Base-by-base conservation (phyloP, 2,329 filamentous ascomycete genomes). In the Metarhizium humberi region DNA sequence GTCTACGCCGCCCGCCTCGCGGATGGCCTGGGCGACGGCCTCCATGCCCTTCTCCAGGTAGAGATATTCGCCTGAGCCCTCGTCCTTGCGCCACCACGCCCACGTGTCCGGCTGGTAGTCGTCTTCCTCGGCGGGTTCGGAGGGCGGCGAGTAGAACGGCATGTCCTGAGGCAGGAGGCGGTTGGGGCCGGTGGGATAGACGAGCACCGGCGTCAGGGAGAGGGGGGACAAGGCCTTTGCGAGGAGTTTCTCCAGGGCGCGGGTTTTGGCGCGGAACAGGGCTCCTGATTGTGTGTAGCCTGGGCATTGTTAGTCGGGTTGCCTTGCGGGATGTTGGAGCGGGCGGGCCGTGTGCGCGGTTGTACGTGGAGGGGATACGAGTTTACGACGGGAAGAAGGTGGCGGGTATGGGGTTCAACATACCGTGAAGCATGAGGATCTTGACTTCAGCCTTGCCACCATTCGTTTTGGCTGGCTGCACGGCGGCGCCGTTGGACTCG, bases 271-370 rank as follows among this genome's bases (percentile, higher is more conserved):
- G 68, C 84, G 86, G 80, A 96, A 96, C 59, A 91, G 77, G 4
- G 85, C 72, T 4, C 92, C 91, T 32, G 89, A 95, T 77, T 97
- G 92, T 7, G 92, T 96, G 80, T 85, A 96, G 71, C 92, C 88
- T 85, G 55, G 11, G 57, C 48, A 55, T 29, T 29, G 36, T 46
- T 14, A 3, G 32, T 25, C 53, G 30, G 29, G 8, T 16, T 47
- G 40, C 51, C 8, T 16, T 36, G 3, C 7, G 20, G 18, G 8
- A 45, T 20, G 16, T 20, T 42, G 38, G 50, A 7, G 42, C n/a
- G 42, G 42, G 18, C 42, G 6, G 36, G 32, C 29, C 13, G 29
- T 11, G 13, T 36, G 49, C 36, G 29, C 14, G 49, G 1, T n/a
- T 51, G 11, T 25, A 25, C 25, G 25, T 25, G 25, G 3, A 4